phyloP scores from a whole-genome alignment of 495 filamentous ascomycete genomes.

The Amphirosellinia nigrospora region DNA sequence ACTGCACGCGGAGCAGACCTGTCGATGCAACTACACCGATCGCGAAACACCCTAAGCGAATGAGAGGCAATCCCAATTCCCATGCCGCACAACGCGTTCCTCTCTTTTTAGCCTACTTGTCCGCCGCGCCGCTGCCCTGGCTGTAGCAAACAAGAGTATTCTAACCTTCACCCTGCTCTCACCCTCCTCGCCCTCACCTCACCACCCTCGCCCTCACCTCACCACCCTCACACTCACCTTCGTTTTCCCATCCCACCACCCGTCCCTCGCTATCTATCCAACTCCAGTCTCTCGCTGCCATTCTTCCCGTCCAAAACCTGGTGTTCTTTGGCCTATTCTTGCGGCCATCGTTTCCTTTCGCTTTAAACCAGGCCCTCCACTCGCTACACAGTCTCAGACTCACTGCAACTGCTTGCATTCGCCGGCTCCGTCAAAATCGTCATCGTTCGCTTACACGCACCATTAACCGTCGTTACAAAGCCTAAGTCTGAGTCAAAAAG shows the following conservation, averaged over 20 bases:
- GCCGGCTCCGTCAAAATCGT: neutral
- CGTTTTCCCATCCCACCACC: conserved; percentile 27
- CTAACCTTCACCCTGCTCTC: conserved; percentile 9
- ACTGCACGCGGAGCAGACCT: conserved; percentile 4
- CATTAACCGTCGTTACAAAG: neutral
- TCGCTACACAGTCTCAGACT: neutral
- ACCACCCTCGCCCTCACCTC: conserved; percentile 30
- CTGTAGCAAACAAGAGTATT: conserved; percentile 31
- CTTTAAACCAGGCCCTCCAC: neutral
- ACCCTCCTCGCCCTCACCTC: no score
- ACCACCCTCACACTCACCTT: conserved; percentile 29
- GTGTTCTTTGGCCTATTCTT: conserved; percentile 11
- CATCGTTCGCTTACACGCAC: neutral
- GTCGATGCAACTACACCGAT: conserved; percentile 21
- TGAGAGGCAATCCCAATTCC: neutral
- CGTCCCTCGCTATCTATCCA: conserved; percentile 6
- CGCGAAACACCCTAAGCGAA: conserved; percentile 18
- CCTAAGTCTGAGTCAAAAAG: neutral
- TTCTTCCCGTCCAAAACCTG: neutral
- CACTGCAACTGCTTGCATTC: conserved; percentile 4
- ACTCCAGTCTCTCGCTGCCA: conserved; percentile 7
- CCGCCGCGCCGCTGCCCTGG: conserved; percentile 14
- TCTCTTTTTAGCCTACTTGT: conserved; percentile 28
- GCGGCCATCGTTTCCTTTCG: neutral
- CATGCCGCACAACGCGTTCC: conserved; percentile 27